Percentiles rank a stretch among this genome's conserved stretches.
Evolutionary conservation across 495 filamentous ascomycete genomes (phyloP).

Genomic region (Aspergillus taichungensis): DNA sequence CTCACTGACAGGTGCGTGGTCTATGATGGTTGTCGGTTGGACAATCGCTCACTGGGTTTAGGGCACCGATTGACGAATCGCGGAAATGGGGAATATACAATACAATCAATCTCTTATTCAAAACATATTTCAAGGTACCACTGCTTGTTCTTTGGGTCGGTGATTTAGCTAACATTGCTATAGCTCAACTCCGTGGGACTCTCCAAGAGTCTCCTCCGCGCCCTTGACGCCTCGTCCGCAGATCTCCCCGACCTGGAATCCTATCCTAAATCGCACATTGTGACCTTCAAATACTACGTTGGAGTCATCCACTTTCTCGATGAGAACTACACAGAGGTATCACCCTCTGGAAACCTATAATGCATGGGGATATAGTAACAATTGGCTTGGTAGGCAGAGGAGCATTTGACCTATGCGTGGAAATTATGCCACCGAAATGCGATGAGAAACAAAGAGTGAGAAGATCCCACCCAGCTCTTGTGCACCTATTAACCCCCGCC

Average conservation of each 20-base stretch:
- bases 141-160: neutral
- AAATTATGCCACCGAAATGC: slow-evolving; percentile 62
- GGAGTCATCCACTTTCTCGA: slow-evolving; percentile 86
- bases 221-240: slow-evolving; percentile 58
- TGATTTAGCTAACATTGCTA: neutral
- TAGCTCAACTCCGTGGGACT: slow-evolving; percentile 77
- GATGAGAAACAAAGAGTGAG: slow-evolving; percentile 69
- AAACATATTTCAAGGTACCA: slow-evolving; percentile 89
- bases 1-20: slow-evolving; percentile 70
- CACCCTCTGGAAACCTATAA: neutral
- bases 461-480: slow-evolving; percentile 2
- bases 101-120: slow-evolving; percentile 87
- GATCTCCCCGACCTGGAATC: slow-evolving; percentile 68
- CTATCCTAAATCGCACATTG: slow-evolving; percentile 81
- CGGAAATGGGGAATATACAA: slow-evolving; percentile 97
- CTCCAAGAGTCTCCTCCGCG: slow-evolving; percentile 81
- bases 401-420: slow-evolving; percentile 70
- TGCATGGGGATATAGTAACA: neutral
- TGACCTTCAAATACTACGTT: slow-evolving; percentile 95
- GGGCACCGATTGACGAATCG: slow-evolving; percentile 77
- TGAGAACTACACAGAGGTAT: slow-evolving; percentile 75
- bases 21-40: neutral
- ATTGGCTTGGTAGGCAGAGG: slow-evolving; percentile 53
- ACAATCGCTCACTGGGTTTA: slow-evolving; percentile 33
- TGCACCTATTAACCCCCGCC: slow-evolving; percentile 16